Conservation (phyloP, 768 basidiomycete genomes). For the Trametes punicea region DNA sequence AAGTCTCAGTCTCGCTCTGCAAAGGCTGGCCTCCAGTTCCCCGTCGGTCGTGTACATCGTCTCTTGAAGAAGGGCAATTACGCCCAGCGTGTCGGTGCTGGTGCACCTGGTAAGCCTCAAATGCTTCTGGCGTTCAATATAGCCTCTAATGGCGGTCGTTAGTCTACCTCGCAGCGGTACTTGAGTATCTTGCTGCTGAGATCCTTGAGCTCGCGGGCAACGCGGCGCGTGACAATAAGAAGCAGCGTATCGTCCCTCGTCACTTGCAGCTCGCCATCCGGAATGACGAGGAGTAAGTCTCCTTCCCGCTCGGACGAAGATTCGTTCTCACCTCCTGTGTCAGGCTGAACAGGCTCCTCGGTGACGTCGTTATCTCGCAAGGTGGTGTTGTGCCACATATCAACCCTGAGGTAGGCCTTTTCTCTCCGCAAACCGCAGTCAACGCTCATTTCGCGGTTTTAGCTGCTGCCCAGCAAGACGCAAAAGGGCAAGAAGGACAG, state of each 20-base stretch:
- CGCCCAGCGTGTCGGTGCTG: constrained; percentile 82
- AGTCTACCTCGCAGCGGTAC: constrained; percentile 91
- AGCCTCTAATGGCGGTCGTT: neutral
- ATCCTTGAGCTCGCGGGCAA: constrained; percentile 93
- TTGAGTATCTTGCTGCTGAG: constrained; percentile 91
- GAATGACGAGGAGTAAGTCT: constrained; percentile 81
- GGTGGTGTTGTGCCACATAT: constrained; percentile 92
- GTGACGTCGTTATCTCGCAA: constrained; percentile 88
- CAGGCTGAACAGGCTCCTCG: constrained; percentile 68
- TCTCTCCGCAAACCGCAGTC: neutral
- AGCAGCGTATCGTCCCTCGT: constrained; percentile 93
- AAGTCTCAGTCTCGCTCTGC: constrained; percentile 71
- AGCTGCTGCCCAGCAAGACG: constrained; percentile 46
- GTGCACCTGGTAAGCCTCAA: constrained; percentile 67
- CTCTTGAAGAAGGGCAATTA: constrained; percentile 84
- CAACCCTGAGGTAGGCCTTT: constrained; percentile 46
- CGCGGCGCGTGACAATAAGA: constrained; percentile 88
- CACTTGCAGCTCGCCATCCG: constrained; percentile 94
- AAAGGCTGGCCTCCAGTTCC: constrained; percentile 79
- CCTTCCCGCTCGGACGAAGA: neutral
- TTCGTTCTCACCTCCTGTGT: neutral
- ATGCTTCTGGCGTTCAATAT: neutral
- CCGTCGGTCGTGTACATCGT: constrained; percentile 93
- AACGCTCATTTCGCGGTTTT: neutral
- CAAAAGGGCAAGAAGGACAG: constrained; percentile 52